Conservation (phyloP, 2,329 filamentous ascomycete species). For the Diaporthe australafricana region DNA sequence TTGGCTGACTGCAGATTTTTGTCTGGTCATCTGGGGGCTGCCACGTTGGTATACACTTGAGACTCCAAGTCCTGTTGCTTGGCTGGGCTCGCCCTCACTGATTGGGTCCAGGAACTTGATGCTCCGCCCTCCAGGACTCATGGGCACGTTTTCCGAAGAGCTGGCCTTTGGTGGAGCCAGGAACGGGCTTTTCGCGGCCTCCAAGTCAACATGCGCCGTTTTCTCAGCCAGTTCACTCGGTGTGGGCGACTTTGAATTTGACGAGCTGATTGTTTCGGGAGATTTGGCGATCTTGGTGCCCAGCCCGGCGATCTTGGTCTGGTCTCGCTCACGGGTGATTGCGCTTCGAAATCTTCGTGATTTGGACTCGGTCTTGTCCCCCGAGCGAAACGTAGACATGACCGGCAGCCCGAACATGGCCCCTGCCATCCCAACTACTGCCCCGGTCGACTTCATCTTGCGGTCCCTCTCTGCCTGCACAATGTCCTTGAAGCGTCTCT, state of each 20-base stretch:
- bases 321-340: conserved; percentile 3
- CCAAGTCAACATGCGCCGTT: conserved; percentile 11
- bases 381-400: conserved; percentile 35
- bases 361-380: conserved; percentile 21
- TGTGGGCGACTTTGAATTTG: conserved; percentile 13
- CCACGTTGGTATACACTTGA: conserved; percentile 12
- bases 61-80: conserved; percentile 27
- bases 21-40: conserved; percentile 15
- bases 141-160: neutral
- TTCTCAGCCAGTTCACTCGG: conserved; percentile 6
- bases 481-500: conserved; percentile 68
- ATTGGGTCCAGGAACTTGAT: conserved; percentile 29
- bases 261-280: neutral
- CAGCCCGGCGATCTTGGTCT: conserved; percentile 38
- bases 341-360: neutral
- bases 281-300: conserved; percentile 1
- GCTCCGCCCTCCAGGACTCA: conserved; percentile 19
- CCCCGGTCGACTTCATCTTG: conserved; percentile 41
- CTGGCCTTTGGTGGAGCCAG: conserved; percentile 12
- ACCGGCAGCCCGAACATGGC: conserved; percentile 42
- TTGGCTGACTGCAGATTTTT: conserved; percentile 4
- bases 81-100: conserved; percentile 14
- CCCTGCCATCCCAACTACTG: conserved; percentile 40
- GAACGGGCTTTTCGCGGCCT: conserved; percentile 6
- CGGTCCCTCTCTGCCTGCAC: conserved; percentile 56